phyloP scores from a whole-genome alignment of 176 grass and related monocot genomes.

The Hordeum marinum region DNA sequence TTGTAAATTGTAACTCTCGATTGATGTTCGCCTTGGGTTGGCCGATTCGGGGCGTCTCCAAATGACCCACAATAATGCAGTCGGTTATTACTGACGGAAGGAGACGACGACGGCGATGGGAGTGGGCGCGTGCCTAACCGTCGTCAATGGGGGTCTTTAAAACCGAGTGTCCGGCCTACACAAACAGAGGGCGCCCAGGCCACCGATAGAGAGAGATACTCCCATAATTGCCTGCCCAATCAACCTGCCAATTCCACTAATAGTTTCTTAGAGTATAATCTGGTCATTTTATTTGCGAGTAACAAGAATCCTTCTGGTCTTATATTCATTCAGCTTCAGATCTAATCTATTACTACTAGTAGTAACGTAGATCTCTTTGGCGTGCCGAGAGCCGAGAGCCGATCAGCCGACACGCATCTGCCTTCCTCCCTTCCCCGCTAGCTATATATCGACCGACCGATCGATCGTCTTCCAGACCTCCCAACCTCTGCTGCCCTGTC shows the following conservation, averaged over 20 bases:
- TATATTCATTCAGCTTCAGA: neutral
- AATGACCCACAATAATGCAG: neutral
- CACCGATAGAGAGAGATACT: neutral
- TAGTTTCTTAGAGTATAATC: neutral
- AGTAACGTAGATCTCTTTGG: neutral
- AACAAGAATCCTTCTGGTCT: neutral
- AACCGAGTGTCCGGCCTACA: neutral
- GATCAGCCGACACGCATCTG: neutral
- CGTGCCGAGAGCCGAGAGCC: neutral
- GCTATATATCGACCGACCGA: conserved; percentile 4
- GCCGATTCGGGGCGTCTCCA: neutral
- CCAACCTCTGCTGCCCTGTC: neutral
- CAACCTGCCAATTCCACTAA: neutral
- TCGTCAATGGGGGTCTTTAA: neutral
- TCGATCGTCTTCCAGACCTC: neutral
- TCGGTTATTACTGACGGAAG: neutral
- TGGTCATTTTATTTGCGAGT: neutral
- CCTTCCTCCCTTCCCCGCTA: neutral
- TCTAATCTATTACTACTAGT: neutral
- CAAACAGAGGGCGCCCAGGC: neutral
- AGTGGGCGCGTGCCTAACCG: conserved; percentile 4
- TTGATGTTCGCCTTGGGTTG: neutral
- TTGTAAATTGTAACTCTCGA: neutral
- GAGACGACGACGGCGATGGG: neutral
- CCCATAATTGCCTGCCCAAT: neutral